Conservation (phyloP, 2,329 filamentous ascomycete genomes). For the Cytospora mali region DNA sequence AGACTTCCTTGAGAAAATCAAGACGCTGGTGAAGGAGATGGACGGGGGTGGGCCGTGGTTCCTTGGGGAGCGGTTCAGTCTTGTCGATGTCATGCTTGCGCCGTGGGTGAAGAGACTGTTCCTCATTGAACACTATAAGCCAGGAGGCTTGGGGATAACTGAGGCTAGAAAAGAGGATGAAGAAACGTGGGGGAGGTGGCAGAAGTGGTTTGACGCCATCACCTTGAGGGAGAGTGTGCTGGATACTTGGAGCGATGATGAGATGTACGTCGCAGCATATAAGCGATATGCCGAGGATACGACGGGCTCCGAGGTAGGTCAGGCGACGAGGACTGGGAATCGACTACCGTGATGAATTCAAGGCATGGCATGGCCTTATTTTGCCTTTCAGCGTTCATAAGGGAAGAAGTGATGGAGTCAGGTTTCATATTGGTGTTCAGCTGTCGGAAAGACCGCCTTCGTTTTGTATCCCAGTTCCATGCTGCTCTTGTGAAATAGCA, state of each 20-base stretch:
- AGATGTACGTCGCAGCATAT: slow-evolving; percentile 71
- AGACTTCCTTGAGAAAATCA: slow-evolving; percentile 62
- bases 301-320: slow-evolving; percentile 62
- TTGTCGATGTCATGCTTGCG: slow-evolving; percentile 72
- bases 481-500: too few relatives aligned
- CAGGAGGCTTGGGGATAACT: slow-evolving; percentile 53
- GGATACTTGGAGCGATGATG: slow-evolving; percentile 68
- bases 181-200: slow-evolving; percentile 65
- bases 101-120: slow-evolving; percentile 75
- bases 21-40: slow-evolving; percentile 65
- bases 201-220: slow-evolving; percentile 64
- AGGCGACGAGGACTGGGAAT: slow-evolving; percentile 64
- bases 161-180: slow-evolving; percentile 52
- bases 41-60: slow-evolving; percentile 64
- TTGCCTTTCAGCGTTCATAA: neutral
- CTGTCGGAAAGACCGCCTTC: neutral
- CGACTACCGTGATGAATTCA: slow-evolving; percentile 56
- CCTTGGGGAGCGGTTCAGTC: slow-evolving; percentile 60
- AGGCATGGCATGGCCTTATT: neutral
- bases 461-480: too few relatives aligned
- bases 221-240: slow-evolving; percentile 62
- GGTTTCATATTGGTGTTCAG: neutral
- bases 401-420: neutral
- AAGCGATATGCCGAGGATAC: slow-evolving; percentile 67
- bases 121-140: slow-evolving; percentile 75